Percentiles rank a stretch among this genome's conserved stretches.
phyloP scores from a whole-genome alignment of 306 rosid species.

The Quercus suber region DNA sequence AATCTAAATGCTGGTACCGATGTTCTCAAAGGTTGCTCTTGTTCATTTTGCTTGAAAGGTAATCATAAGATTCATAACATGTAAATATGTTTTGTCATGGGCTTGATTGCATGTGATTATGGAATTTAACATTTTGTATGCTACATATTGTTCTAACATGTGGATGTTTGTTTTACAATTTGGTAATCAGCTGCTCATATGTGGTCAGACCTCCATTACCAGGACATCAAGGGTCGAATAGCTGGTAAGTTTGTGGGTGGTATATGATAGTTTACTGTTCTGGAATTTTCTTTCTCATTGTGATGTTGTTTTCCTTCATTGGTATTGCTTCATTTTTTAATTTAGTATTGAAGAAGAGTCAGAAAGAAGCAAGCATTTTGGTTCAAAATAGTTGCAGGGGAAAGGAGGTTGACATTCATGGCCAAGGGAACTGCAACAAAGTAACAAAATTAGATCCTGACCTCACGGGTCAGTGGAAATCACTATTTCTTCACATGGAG shows the following conservation, averaged over 20 bases:
- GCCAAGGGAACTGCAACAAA: constrained; percentile 30
- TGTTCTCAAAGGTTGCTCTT: constrained; percentile 55
- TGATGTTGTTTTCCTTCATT: neutral
- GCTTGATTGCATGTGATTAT: neutral
- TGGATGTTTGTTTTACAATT: constrained; percentile 19
- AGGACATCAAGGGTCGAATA: constrained; percentile 81
- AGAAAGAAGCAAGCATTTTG: constrained; percentile 66
- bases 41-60: constrained; percentile 94
- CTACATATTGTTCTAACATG: constrained; percentile 7
- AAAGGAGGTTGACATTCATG: constrained; percentile 34
- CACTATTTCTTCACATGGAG: constrained; percentile 78
- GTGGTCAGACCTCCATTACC: constrained; percentile 89
- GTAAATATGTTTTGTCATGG: neutral
- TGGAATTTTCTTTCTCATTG: neutral
- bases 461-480: constrained; percentile 77
- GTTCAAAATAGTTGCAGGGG: constrained; percentile 54
- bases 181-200: constrained; percentile 65
- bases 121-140: neutral
- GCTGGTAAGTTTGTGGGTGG: constrained; percentile 42
- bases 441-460: constrained; percentile 49
- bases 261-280: neutral
- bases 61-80: neutral
- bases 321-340: neutral
- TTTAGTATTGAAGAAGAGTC: constrained; percentile 73
- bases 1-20: constrained; percentile 30